Base-by-base conservation (phyloP, 2,329 filamentous ascomycete species). In the Colletotrichum simmondsii region DNA sequence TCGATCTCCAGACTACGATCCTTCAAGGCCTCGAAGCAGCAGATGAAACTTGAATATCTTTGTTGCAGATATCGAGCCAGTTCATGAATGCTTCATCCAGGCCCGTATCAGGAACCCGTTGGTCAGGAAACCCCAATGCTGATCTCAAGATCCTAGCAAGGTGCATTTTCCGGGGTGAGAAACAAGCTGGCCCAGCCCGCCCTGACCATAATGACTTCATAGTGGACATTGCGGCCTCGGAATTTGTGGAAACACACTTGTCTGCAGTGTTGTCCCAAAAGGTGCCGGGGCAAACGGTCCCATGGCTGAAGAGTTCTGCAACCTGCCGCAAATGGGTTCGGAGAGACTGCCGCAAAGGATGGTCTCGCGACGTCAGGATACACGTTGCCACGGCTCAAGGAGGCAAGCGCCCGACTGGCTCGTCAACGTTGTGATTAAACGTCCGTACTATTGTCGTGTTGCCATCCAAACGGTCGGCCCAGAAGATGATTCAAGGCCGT, bases 191-290 rank as follows among this genome's bases (percentile, higher is more conserved):
- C 19, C 22, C 28, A 54, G 7, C n/a, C 24, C 19, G 66, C 24
- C 32, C 42, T 56, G 70, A 54, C 65, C 46, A 70, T 46, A 46
- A 72, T 72, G 71, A 71, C 71, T 72, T 72, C 71, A 72, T 71
- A 65, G 71, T 71, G 70, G 70, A 72, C 65, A 68, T 72, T 68
- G 28, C 58, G 37, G 22, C 46, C 46, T 69, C 35, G 46, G 35
- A 57, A 70, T 49, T 35, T 56, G 70, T 70, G 70, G 66, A 65
- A 72, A 65, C 56, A 59, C 22, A 30, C 54, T 22, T 37, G 35
- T 59, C 46, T 22, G 57, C 12, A 35, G 26, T 24, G 19, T 49
- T 30, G 42, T 22, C 30, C 54, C 24, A 42, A n/a, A 52, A 37
- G 42, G 42, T 22, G 53, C 53, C 30, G 28, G 24, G 56, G 4